These are phyloP conservation scores for Stygiomarasmius scandens DNA, from an alignment of 1,284 basidiomycete genomes.

Conservation along the genomic window DNA sequence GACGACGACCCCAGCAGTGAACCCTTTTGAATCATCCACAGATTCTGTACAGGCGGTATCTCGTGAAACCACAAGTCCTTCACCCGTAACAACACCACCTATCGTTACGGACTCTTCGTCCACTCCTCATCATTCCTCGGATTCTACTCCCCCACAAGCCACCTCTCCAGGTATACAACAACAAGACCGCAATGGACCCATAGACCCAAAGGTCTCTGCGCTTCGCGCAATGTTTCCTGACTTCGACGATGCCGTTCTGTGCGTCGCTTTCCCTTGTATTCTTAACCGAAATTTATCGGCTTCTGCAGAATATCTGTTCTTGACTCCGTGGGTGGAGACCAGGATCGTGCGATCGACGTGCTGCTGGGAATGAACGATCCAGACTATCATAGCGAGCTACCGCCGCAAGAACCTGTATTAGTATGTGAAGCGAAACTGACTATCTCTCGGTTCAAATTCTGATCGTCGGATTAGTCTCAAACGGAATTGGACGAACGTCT, in stretches of 20 bases:
- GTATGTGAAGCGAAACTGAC: slow-evolving; percentile 3
- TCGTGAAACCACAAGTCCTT: background rate
- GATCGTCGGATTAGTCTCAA: slow-evolving; percentile 47
- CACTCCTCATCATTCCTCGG: background rate
- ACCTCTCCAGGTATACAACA: background rate
- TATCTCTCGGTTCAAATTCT: background rate
- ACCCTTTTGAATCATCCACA: background rate
- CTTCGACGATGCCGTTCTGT: slow-evolving; percentile 73
- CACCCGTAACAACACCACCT: background rate
- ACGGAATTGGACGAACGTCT: slow-evolving; percentile 76
- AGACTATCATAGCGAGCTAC: slow-evolving; percentile 50
- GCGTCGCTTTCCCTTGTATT: slow-evolving; percentile 27
- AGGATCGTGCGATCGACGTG: slow-evolving; percentile 72
- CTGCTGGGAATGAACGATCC: slow-evolving; percentile 84
- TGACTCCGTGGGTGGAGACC: slow-evolving; percentile 63
- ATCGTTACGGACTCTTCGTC: background rate
- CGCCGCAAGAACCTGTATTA: slow-evolving; percentile 15
- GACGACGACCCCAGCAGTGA: background rate
- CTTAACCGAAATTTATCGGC: slow-evolving; percentile 13
- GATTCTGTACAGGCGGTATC: background rate
- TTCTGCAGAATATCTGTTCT: slow-evolving; percentile 60
- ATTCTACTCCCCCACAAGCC: background rate
- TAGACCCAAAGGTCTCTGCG: slow-evolving; percentile 52
- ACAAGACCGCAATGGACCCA: slow-evolving; percentile 21
- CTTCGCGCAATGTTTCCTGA: slow-evolving; percentile 79